Evolutionary conservation across 192 early-diverging fungal genomes (phyloP).

Genomic region (Jimgerdemannia lactiflua): DNA sequence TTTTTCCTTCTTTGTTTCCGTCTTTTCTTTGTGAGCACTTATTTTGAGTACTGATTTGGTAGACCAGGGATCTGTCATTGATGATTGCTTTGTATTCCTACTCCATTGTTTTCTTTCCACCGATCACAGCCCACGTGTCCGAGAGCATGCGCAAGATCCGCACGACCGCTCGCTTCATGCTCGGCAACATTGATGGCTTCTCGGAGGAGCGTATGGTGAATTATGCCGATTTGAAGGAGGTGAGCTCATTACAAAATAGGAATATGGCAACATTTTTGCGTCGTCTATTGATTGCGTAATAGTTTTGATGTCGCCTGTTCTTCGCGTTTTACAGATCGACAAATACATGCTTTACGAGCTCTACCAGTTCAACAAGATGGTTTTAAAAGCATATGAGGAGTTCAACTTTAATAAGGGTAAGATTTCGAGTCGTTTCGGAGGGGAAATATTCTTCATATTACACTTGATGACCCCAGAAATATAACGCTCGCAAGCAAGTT

Average conservation of each 20-base stretch:
- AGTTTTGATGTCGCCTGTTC: no score
- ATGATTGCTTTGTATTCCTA: no score
- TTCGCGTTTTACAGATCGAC: conserved; percentile 31
- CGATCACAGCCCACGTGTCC: conserved; percentile 43
- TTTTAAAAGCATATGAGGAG: conserved; percentile 53
- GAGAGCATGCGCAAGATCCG: conserved; percentile 76
- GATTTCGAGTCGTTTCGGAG: no score
- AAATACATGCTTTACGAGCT: conserved; percentile 67
- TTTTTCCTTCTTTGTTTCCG: neutral
- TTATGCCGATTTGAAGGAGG: conserved; percentile 47
- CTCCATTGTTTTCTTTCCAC: neutral
- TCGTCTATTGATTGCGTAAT: no score
- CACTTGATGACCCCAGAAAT: neutral
- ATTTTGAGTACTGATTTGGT: no score
- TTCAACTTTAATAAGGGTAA: conserved; percentile 62
- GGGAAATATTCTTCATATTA: no score
- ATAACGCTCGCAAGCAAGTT: neutral
- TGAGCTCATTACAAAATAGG: conserved; percentile 4
- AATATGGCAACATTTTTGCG: no score
- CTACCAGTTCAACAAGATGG: conserved; percentile 51
- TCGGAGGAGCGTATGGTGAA: conserved; percentile 32
- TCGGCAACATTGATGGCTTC: conserved; percentile 70
- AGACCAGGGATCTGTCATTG: no score
- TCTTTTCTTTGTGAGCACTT: neutral
- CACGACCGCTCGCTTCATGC: conserved; percentile 72